Conservation (phyloP, 139 green algal genomes). For the Chlamydomonas incerta region DNA sequence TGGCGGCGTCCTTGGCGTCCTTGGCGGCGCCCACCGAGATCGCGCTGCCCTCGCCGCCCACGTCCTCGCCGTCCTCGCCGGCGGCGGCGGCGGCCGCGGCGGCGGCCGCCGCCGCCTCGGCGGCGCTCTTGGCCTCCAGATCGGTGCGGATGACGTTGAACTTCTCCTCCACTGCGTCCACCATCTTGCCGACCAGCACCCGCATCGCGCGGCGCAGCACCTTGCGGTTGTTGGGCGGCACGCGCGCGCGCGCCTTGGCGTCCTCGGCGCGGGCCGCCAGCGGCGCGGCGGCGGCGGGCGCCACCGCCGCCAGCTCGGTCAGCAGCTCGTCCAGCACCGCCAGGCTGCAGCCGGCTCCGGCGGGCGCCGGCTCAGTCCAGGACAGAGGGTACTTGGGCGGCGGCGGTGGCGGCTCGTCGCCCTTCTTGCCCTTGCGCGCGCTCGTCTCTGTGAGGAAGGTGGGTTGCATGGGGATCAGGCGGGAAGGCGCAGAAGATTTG, state of each 20-base stretch:
- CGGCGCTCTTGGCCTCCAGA: slow-evolving; percentile 28
- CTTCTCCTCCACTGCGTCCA: slow-evolving; percentile 17
- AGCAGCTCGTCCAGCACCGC: slow-evolving; percentile 12
- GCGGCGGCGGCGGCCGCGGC: neutral
- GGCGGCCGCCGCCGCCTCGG: neutral
- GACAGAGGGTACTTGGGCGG: slow-evolving; percentile 24
- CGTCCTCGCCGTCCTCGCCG: neutral
- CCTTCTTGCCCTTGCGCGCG: slow-evolving; percentile 14
- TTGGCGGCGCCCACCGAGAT: neutral
- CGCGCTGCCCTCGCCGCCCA: neutral
- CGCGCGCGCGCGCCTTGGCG: slow-evolving; percentile 24
- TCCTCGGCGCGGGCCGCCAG: slow-evolving; percentile 6
- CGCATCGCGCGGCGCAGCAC: slow-evolving; percentile 26
- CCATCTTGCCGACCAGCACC: slow-evolving; percentile 1
- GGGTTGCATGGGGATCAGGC: too few species aligned
- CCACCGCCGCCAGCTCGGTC: slow-evolving; percentile 6
- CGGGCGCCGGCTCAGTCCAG: neutral
- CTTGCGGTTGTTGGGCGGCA: slow-evolving; percentile 14
- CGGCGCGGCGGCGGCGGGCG: neutral
- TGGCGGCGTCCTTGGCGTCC: neutral
- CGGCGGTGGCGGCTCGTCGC: slow-evolving; percentile 2
- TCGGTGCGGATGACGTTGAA: neutral
- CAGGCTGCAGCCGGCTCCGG: neutral
- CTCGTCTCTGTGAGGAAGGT: neutral
- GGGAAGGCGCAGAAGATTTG: too few species aligned